phyloP scores from a whole-genome alignment of 139 green algal genomes.

The Eudorina sp. region DNA sequence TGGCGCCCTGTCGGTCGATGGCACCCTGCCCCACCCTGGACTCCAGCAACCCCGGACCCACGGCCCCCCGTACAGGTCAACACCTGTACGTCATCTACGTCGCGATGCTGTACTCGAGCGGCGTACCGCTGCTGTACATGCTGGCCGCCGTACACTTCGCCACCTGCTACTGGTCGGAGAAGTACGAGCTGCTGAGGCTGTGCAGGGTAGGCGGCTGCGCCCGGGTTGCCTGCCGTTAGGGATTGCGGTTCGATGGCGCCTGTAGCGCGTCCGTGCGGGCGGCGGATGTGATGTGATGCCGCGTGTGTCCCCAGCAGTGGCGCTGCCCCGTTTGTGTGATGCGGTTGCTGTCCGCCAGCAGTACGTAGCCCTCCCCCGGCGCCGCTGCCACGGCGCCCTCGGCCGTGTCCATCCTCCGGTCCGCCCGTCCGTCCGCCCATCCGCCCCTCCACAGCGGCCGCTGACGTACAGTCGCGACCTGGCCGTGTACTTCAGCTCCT shows the following conservation, averaged over 20 bases:
- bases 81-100: conserved; percentile 73
- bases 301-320: too few species aligned
- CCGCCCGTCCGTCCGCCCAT: too few species aligned
- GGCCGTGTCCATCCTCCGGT: background rate
- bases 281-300: too few species aligned
- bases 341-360: too few species aligned
- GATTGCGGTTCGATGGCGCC: too few species aligned
- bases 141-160: conserved; percentile 60
- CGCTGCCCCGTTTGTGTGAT: too few species aligned
- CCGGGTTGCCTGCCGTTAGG: too few species aligned
- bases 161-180: conserved; percentile 65
- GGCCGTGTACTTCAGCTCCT: conserved; percentile 45
- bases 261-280: too few species aligned
- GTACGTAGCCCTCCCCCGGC: too few species aligned
- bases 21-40: too few species aligned
- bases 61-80: conserved; percentile 55
- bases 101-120: conserved; percentile 57
- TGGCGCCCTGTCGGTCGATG: too few species aligned
- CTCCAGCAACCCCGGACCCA: background rate
- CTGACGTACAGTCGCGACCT: conserved; percentile 62
- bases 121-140: conserved; percentile 67
- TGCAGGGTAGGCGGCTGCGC: conserved; percentile 19
- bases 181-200: conserved; percentile 72
- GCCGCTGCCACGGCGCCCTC: too few species aligned
- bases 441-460: conserved; percentile 29